Base-by-base conservation (phyloP, 2,329 filamentous ascomycete genomes). In the Aureobasidium zeae region DNA sequence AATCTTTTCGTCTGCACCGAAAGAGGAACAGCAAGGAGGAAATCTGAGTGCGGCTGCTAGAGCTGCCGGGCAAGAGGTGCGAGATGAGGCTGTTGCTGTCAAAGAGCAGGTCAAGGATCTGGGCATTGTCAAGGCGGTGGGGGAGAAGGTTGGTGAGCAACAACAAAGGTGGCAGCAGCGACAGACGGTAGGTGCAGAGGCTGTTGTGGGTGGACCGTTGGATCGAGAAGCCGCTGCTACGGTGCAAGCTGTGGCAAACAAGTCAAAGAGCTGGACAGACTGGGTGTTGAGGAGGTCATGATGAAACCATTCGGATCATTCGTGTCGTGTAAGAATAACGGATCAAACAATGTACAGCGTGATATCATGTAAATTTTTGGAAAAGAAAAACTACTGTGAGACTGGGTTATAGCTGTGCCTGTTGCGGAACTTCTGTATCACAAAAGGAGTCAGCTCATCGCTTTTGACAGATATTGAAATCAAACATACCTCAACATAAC, bases 381-480 rank as follows among this genome's bases (percentile, higher is more conserved):
- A 31, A 38, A 6, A 21, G 5, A 38, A 48, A 30, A 48, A 33
- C 39, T 45, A 15, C 19, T 47, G 38, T 30, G 44, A 32, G 6
- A 75, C 64, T 7, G 72, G 70, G 16, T 72, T 68, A 53, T 74
- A 75, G n/a, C 59, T 64, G 47, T 65, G 64, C 50, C 70, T 61
- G 53, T 72, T 67, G 49, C 66, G 62, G 28, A 63, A 63, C 50
- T 63, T 64, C 69, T 73, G 28, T n/a, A n/a, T n/a, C n/a, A n/a
- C n/a, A n/a, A n/a, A n/a, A n/a, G n/a, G n/a, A n/a, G n/a, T n/a
- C n/a, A n/a, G n/a, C n/a, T n/a, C n/a, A n/a, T n/a, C n/a, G n/a
- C n/a, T n/a, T n/a, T n/a, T n/a, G n/a, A n/a, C n/a, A 53, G 34
- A 6, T 24, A 22, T 11, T 2, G 26, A 28, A 16, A 20, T 8